Evolutionary conservation across 2,329 filamentous ascomycete genomes (phyloP), one percentile per base, ranked within the genome.

Genomic region (Aquanectria penicillioides): DNA sequence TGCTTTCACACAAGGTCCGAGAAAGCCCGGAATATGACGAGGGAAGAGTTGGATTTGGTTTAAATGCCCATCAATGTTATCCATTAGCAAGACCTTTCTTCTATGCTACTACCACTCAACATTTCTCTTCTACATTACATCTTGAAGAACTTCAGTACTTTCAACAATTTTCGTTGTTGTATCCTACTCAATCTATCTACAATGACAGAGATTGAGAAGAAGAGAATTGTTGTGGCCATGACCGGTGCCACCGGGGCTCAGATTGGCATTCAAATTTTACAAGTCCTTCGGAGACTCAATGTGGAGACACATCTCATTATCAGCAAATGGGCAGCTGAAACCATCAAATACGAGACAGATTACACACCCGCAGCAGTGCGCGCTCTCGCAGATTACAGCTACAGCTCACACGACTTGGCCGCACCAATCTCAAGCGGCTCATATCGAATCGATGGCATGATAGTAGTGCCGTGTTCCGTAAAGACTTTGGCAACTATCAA

Each of bases 401-500:
- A 66, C 36, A 63, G 51, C 48, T 49, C 56, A n/a, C 51, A 57
- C 20, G 62, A 66, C 26, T 53, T 66, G 15, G 57, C 54, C 2
- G 64, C 62, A 2, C 49, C 57, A 5, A 65, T 66, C n/a, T 52
- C 64, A 6, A 66, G 64, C 26, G 64, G 64, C 12, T 65, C 64
- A 7, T 66, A 57, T 15, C 41, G 33, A 13, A 40, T 65, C 12
- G 75, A 78, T 51, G 79, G 79, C 12, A 83, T 83, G 81, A 79
- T 83, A n/a, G 67, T 83, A 3, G 75, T 79, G 0, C 79, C 77
- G 0, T 83, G 81, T 67, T 79, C 75, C 38, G 79, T 83, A 75
- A 82, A 82, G 65, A 82, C 80, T 1, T 69, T 83, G 5, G 78
- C 80, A 0, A 76, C 72, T 0, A 75, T 83, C 9, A 68, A 73